phyloP scores from a whole-genome alignment of 805 yeast genomes.

The Phaffomyces opuntiae region DNA sequence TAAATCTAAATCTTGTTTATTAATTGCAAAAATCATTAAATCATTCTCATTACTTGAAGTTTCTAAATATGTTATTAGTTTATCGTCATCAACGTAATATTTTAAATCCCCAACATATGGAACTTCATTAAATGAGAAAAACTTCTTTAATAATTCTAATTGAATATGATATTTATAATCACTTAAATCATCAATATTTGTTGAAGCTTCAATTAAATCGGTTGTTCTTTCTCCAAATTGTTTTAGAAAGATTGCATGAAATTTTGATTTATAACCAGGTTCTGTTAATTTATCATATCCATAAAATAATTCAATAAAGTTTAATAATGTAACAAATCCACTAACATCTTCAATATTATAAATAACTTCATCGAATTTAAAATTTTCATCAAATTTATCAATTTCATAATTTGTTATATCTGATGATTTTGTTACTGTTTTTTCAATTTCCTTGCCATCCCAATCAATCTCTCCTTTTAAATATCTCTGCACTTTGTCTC shows the following conservation, averaged over 20 bases:
- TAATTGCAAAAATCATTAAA: conserved; percentile 15
- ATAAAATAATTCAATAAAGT: conserved; percentile 18
- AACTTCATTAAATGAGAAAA: conserved; percentile 29
- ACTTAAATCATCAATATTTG: conserved; percentile 19
- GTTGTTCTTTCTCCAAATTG: conserved; percentile 63
- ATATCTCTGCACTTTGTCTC: conserved; percentile 38
- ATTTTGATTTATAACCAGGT: conserved; percentile 22
- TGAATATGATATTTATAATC: conserved; percentile 21
- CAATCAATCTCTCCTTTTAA: conserved; percentile 24
- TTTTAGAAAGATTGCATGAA: conserved; percentile 50
- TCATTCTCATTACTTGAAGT: conserved; percentile 48
- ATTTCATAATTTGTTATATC: conserved; percentile 5
- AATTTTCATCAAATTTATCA: conserved; percentile 6
- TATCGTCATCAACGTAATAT: conserved; percentile 51
- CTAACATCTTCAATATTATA: conserved; percentile 21
- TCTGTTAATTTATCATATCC: conserved; percentile 22
- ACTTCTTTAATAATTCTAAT: conserved; percentile 28
- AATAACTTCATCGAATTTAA: conserved; percentile 14
- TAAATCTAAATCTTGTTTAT: conserved; percentile 7
- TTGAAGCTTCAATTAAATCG: conserved; percentile 61
- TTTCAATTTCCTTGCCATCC: conserved; percentile 23
- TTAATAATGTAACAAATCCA: conserved; percentile 18
- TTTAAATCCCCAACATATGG: conserved; percentile 79
- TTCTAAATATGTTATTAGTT: conserved; percentile 66
- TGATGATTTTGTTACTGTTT: conserved; percentile 1